Evolutionary conservation across 192 early-diverging fungal genomes (phyloP), one percentile per base, ranked within the genome.

Genomic region (Linderina pennispora): DNA sequence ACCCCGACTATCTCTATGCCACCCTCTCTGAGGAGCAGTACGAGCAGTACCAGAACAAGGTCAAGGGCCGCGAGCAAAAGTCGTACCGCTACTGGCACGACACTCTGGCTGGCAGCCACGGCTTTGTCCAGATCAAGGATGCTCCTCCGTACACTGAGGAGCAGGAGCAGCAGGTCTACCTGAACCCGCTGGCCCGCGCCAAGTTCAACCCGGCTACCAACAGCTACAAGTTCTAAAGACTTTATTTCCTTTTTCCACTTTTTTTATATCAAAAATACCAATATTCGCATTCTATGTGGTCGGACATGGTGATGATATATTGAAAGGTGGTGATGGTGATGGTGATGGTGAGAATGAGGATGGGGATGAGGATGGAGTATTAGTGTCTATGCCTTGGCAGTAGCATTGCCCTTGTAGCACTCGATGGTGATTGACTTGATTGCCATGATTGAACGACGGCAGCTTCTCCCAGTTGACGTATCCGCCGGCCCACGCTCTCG

Each of bases 1-100:
- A 80, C 62, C 81, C 82, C 23, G 80, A 84, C 55, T 82, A 80
- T 50, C 45, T 80, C 5, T 70, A 79, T 81, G 81, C 41, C 0
- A 16, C 40, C 8, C 26, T 43, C 7, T 40, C 24, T 14, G 1
- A 13, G 4, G 24, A 41, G 19, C 6, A 34, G 0, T 17, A 33
- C 8, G 23, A 16, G 1, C 23, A 13, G 2, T 51, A 43, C 19
- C 17, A 23, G 5, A 18, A 3, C 19, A 43, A 36, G 20, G 26
- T 51, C 21, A 32, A 22, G 14, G 15, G 4, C 0, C 39, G 28
- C 14, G n/a, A 31, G 13, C 15, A 17, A 2, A 41, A 33, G 26
- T 33, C 39, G 1, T 43, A 51, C 39, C 39, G 41, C 39, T 51
- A 43, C 31, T 41, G 49, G 49, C 49, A 41, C 13, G 36, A 51